Evolutionary conservation across 2,329 filamentous ascomycete species (phyloP), one percentile per base, ranked within the genome.

Genomic region (Fusarium sp.): DNA sequence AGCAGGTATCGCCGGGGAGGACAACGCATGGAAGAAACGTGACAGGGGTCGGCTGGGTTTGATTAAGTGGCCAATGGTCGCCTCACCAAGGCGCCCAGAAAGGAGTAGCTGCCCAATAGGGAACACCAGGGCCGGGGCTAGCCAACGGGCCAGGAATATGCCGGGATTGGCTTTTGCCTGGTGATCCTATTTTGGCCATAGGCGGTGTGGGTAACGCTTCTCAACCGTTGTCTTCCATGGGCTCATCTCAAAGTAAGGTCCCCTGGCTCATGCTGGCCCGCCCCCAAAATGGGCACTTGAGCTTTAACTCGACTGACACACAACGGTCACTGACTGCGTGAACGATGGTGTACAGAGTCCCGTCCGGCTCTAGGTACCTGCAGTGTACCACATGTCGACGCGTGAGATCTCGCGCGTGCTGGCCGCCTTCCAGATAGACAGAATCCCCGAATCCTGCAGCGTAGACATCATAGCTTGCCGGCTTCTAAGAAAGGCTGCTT

Each of bases 11-110:
- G 65, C 73, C 67, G 70, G 74, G 74, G 69, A 80, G 79, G 79
- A 77, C 83, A 82, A 80, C 78, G 81, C 82, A 85, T 84, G 81
- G 81, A 78, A 81, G n/a, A n/a, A 83, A 82, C 78, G 81, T 82
- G 82, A 83, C 80, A 83, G 78, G 82, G 82, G 75, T 76, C 74
- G 70, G 75, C 79, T 79, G 80, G 78, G 80, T 81, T 80, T 81
- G 79, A 86, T 85, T 81, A 83, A 81, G 76, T 79, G 79, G 72
- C 84, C 84, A 87, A 86, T 86, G 78, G 80, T 75, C 74, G 75
- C 63, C 57, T 69, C 70, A 73, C 57, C 67, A 72, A 62, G 70
- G 78, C 77, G 77, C 77, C 78, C 79, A 80, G 80, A 78, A 77
- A 78, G 80, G 78, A 78, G 74, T 75, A 79, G 73, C 77, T 83